Percentiles rank a stretch among this genome's conserved stretches.
Evolutionary conservation across 345 rosid genomes (phyloP).

Genomic region (Combretum micranthum): DNA sequence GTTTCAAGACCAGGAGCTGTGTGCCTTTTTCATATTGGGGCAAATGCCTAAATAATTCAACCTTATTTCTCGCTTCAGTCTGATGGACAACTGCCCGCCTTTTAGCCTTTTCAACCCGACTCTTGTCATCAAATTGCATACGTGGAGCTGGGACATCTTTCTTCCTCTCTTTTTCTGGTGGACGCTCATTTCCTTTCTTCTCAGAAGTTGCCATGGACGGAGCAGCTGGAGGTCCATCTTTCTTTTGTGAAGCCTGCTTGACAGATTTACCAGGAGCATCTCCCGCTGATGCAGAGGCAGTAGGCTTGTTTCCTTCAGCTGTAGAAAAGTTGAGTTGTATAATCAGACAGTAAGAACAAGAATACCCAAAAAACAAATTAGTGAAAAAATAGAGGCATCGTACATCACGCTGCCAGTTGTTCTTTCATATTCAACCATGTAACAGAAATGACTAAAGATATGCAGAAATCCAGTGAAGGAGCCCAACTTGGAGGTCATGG

Average conservation of each 20-base stretch:
- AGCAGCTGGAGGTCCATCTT: slow-evolving; percentile 32
- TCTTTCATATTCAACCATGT: no score
- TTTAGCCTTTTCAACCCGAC: slow-evolving; percentile 90
- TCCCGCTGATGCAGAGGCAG: slow-evolving; percentile 27
- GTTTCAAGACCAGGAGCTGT: slow-evolving; percentile 79
- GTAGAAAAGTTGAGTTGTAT: slow-evolving; percentile 4
- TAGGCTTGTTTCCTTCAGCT: slow-evolving; percentile 52
- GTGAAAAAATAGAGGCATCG: no score
- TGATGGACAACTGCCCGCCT: slow-evolving; percentile 79
- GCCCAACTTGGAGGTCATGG: no score
- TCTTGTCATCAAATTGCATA: slow-evolving; percentile 87
- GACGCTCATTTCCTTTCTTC: slow-evolving; percentile 63
- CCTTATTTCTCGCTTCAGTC: slow-evolving; percentile 82
- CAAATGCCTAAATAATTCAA: slow-evolving; percentile 93
- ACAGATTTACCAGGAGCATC: slow-evolving; percentile 35
- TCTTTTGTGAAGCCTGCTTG: slow-evolving; percentile 56
- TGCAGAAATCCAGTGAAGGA: no score
- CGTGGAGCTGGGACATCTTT: slow-evolving; percentile 95
- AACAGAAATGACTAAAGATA: no score
- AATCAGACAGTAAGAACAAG: neutral
- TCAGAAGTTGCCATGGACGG: slow-evolving; percentile 43
- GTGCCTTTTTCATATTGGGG: slow-evolving; percentile 95
- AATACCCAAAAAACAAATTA: no score
- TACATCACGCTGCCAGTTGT: no score
- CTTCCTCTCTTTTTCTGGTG: slow-evolving; percentile 73